Conservation (phyloP, 2,329 filamentous ascomycete genomes). For the Pseudogymnoascus sp. region DNA sequence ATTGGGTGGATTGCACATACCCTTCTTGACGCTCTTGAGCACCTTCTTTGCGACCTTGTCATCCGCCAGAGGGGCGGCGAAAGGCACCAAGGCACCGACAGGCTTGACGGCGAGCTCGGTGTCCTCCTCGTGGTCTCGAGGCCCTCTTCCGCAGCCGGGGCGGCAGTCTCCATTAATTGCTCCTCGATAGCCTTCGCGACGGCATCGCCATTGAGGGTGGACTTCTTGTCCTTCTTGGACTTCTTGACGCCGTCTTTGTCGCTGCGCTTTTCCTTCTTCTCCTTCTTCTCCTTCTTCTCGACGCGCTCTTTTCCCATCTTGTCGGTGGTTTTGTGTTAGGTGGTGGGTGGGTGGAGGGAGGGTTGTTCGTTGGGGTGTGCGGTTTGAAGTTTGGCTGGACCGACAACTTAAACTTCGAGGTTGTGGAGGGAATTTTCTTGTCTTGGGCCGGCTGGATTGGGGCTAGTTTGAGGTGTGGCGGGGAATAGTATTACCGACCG, state of each 20-base stretch:
- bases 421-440: constrained; percentile 14
- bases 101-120: constrained; percentile 38
- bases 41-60: constrained; percentile 68
- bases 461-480: constrained; percentile 5
- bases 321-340: constrained; percentile 17
- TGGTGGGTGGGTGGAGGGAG: constrained; percentile 8
- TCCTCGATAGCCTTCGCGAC: constrained; percentile 58
- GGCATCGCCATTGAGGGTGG: constrained; percentile 39
- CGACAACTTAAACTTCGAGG: background rate
- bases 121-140: constrained; percentile 33
- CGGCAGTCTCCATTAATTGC: constrained; percentile 52
- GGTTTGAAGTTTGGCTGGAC: background rate
- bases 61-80: constrained; percentile 73
- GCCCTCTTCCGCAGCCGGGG: constrained; percentile 36
- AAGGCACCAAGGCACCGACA: constrained; percentile 66
- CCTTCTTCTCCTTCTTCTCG: constrained; percentile 57
- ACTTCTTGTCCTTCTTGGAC: constrained; percentile 34
- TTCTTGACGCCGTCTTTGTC: constrained; percentile 40
- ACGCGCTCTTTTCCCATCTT: constrained; percentile 34
- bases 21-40: constrained; percentile 58
- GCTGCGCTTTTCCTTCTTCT: constrained; percentile 64
- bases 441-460: constrained; percentile 12
- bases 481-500: constrained; percentile 2
- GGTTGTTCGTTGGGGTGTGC: constrained; percentile 8
- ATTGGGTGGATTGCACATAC: constrained; percentile 25